Evolutionary conservation across 805 yeast genomes (phyloP), one percentile per base, ranked within the genome.

Genomic region (Starmerella powellii): DNA sequence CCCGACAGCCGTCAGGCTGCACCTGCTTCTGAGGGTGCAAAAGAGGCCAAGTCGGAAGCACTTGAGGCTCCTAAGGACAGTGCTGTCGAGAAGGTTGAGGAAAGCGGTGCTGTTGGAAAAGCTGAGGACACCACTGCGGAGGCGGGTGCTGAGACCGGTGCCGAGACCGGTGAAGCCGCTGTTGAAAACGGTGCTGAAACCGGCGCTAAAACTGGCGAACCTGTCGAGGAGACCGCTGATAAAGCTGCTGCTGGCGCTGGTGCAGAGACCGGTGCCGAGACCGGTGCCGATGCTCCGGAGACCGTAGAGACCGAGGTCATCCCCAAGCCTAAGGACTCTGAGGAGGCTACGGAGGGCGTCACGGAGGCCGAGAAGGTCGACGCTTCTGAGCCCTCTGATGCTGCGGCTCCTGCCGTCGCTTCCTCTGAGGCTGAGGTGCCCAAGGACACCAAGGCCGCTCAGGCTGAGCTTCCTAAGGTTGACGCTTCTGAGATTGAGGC

Each of bases 221-320:
- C n/a, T n/a, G n/a, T n/a, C n/a, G n/a, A n/a, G n/a, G n/a, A n/a
- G n/a, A n/a, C n/a, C n/a, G n/a, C n/a, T n/a, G n/a, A n/a, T n/a
- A n/a, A n/a, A n/a, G n/a, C 41, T 31, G 45, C 34, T 15, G 30
- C 35, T 8, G 40, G 21, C 27, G 34, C 30, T 23, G 26, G 10
- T 23, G 10, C 26, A 6, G 10, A 6, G 6, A 32, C 35, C 39
- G 32, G 34, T 10, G 34, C 33, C 21, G 29, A 12, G 34, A 3
- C 26, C 17, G 31, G 34, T 31, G 10, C 16, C 12, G 32, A 23
- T 16, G 32, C 19, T 5, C 31, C 38, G 27, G 71, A 93, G n/a
- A 68, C 64, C 31, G 82, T 84, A 63, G 70, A 71, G 53, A 70
- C 76, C 54, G 60, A 69, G 1, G 64, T 72, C 19, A 63, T 31